Percentiles rank a stretch among this genome's conserved stretches.
Evolutionary conservation across 805 yeast species (phyloP).

Genomic region (Suhomyces pyralidae): DNA sequence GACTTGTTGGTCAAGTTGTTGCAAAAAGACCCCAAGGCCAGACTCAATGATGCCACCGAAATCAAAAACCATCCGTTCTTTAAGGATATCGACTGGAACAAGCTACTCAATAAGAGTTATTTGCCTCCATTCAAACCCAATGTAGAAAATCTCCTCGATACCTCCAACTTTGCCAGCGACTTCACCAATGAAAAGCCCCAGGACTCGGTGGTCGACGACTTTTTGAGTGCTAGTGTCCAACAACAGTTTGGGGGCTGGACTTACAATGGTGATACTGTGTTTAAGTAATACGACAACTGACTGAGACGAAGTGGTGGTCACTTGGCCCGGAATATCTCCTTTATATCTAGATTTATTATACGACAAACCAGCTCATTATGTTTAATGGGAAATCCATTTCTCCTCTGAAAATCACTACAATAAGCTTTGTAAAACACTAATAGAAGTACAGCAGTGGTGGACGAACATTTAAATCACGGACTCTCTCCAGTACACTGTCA

Average conservation of each 20-base stretch:
- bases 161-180: slow-evolving; percentile 89
- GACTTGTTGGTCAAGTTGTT: slow-evolving; percentile 72
- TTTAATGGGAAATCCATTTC: too few relatives aligned
- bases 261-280: slow-evolving; percentile 62
- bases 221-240: slow-evolving; percentile 90
- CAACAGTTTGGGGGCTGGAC: slow-evolving; percentile 99
- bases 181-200: slow-evolving; percentile 91
- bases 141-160: slow-evolving; percentile 80
- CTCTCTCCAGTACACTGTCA: too few relatives aligned
- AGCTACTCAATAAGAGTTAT: slow-evolving; percentile 78
- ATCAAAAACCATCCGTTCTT: slow-evolving; percentile 85
- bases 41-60: slow-evolving; percentile 80
- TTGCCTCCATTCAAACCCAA: slow-evolving; percentile 95
- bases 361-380: too few relatives aligned
- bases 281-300: not conserved
- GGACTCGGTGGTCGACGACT: slow-evolving; percentile 93
- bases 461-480: too few relatives aligned
- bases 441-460: too few relatives aligned
- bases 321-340: too few relatives aligned
- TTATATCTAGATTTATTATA: too few relatives aligned
- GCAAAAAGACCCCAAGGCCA: slow-evolving; percentile 77
- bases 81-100: slow-evolving; percentile 85
- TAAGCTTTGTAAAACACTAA: too few relatives aligned
- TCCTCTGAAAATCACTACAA: too few relatives aligned
- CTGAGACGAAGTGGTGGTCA: too few relatives aligned